Evolutionary conservation across 257 asterid species (phyloP).

Genomic region (Linaria vulgaris): DNA sequence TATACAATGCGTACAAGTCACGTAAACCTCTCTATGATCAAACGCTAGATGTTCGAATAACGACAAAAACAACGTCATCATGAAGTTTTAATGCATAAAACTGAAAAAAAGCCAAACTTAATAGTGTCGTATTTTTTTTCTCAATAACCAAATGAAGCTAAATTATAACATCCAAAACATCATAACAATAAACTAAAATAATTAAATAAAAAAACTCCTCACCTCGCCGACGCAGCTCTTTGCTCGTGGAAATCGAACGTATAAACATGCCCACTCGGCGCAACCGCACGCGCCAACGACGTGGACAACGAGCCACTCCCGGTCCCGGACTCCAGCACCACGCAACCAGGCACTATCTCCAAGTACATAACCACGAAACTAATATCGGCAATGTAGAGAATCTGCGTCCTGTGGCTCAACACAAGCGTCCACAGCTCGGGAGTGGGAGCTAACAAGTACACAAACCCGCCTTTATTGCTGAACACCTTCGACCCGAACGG

Average conservation of each 20-base stretch:
- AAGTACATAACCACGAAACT: slow-evolving; percentile 84
- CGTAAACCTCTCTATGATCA: no score
- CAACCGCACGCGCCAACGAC: slow-evolving; percentile 88
- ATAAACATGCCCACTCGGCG: slow-evolving; percentile 77
- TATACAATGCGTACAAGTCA: no score
- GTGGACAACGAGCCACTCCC: slow-evolving; percentile 94
- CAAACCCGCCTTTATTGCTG: slow-evolving; percentile 74
- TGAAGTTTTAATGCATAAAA: no score
- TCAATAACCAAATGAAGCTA: neutral
- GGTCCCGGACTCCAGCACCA: slow-evolving; percentile 95
- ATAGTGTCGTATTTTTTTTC: no score
- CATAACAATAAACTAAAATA: neutral
- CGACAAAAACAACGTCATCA: no score
- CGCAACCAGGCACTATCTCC: slow-evolving; percentile 88
- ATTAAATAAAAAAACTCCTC: slow-evolving; percentile 19
- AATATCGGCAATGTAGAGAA: slow-evolving; percentile 88
- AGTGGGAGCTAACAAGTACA: slow-evolving; percentile 88
- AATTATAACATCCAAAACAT: neutral
- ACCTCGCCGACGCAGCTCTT: slow-evolving; percentile 95
- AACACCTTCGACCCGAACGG: slow-evolving; percentile 84
- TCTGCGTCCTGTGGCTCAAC: slow-evolving; percentile 96
- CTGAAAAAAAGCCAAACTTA: no score
- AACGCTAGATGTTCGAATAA: no score
- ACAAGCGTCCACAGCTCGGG: slow-evolving; percentile 96
- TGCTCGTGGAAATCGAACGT: slow-evolving; percentile 97